phyloP scores from a whole-genome alignment of 305 asterid genomes.

The Lippia alba region DNA sequence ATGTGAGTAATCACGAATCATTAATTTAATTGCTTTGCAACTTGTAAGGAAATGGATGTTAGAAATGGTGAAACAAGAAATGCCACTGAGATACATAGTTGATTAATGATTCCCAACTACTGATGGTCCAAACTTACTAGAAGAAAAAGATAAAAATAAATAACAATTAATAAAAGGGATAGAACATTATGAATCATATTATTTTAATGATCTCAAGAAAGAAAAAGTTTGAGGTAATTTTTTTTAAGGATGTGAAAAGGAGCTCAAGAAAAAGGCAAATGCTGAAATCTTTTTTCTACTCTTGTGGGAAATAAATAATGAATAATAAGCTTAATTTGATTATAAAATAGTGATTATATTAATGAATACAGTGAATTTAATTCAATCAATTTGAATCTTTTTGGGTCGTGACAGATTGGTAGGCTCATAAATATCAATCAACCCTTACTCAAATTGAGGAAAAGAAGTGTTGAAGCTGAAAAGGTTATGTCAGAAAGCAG shows the following conservation, averaged over 20 bases:
- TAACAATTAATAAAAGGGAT: conserved; percentile 2
- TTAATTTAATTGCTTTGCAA: conserved; percentile 17
- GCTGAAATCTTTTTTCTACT: conserved; percentile 12
- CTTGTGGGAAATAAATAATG: not conserved
- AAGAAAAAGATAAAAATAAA: not conserved
- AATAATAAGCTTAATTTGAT: not conserved
- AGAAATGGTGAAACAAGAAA: conserved; percentile 23
- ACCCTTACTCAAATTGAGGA: not conserved
- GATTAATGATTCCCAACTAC: conserved; percentile 41
- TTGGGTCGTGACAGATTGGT: conserved; percentile 18
- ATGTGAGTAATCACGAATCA: conserved; percentile 20
- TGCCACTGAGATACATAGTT: conserved; percentile 30
- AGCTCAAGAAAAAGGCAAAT: not conserved
- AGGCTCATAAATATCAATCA: not conserved
- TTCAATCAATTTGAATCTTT: not conserved
- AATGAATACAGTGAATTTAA: not conserved
- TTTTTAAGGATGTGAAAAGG: not conserved
- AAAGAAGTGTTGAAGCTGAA: conserved; percentile 18
- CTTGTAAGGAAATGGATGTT: conserved; percentile 27
- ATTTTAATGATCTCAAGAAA: conserved; percentile 29
- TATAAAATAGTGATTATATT: not conserved
- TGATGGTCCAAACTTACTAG: conserved; percentile 36
- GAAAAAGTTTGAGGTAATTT: conserved; percentile 5
- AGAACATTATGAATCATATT: conserved; percentile 13
- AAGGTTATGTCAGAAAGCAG: conserved; percentile 21